These are phyloP conservation scores for Kuraishia molischiana DNA, from an alignment of 805 yeast genomes.

Conservation along the genomic window DNA sequence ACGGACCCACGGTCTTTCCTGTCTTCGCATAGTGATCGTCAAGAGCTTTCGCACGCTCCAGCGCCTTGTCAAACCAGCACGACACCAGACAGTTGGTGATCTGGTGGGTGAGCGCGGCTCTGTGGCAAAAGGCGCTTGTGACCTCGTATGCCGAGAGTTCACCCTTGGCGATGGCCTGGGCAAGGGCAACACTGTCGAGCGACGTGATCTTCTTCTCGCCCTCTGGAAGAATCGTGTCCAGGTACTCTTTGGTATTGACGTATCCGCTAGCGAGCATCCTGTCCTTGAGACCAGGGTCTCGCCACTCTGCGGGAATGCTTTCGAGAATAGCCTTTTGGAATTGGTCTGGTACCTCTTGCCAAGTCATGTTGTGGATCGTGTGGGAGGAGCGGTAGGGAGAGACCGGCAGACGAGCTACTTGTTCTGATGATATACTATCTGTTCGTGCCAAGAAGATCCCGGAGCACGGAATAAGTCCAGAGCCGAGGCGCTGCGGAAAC, in stretches of 20 bases:
- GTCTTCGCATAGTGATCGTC: conserved; percentile 24
- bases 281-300: conserved; percentile 8
- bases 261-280: conserved; percentile 23
- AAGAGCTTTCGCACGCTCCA: conserved; percentile 25
- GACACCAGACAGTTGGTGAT: conserved; percentile 15
- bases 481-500: too few species aligned
- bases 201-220: conserved; percentile 13
- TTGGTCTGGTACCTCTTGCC: not conserved
- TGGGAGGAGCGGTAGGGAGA: too few species aligned
- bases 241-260: conserved; percentile 11
- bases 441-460: too few species aligned
- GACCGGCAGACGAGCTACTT: too few species aligned
- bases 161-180: conserved; percentile 6
- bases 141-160: conserved; percentile 9
- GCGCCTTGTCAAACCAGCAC: conserved; percentile 12
- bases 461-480: too few species aligned
- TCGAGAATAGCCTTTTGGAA: not conserved
- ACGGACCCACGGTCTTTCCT: conserved; percentile 28
- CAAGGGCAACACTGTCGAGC: conserved; percentile 10
- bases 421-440: too few species aligned
- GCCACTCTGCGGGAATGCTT: conserved; percentile 21
- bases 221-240: conserved; percentile 13
- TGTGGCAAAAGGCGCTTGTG: conserved; percentile 15
- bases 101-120: conserved; percentile 18
- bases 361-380: too few species aligned